A percentile compares a stretch with the other conserved stretches of the same genome.
Conservation (phyloP, 495 filamentous ascomycete species). For the Penicillium ucsense region DNA sequence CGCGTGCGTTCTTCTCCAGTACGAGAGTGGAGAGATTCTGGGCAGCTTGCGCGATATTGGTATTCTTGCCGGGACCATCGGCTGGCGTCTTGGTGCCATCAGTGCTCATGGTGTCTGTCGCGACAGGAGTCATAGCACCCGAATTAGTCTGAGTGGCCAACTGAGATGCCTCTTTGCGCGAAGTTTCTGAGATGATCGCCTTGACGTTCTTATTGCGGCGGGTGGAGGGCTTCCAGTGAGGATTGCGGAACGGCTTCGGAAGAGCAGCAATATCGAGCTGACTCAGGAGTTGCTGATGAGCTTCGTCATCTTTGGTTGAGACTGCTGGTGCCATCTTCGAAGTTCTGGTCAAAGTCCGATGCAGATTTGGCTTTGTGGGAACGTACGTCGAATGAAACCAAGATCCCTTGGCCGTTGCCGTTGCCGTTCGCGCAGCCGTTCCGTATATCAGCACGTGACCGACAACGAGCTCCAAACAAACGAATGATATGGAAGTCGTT, state of each 20-base stretch:
- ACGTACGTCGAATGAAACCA: not conserved
- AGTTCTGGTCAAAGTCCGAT: not conserved
- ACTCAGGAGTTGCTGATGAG: slow-evolving; percentile 60
- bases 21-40: slow-evolving; percentile 78
- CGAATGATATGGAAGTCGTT: not conserved
- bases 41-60: slow-evolving; percentile 74
- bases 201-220: slow-evolving; percentile 98
- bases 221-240: slow-evolving; percentile 79
- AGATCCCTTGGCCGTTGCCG: not conserved
- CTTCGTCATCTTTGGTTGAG: slow-evolving; percentile 37
- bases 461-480: slow-evolving; percentile 10
- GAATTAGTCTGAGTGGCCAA: slow-evolving; percentile 74
- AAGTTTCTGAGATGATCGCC: slow-evolving; percentile 84
- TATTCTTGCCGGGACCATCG: slow-evolving; percentile 39
- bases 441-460: slow-evolving; percentile 19
- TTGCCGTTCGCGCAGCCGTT: not conserved
- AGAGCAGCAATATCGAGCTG: slow-evolving; percentile 76
- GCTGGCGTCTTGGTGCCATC: slow-evolving; percentile 49
- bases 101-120: slow-evolving; percentile 40
- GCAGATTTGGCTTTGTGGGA: not conserved
- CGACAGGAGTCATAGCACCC: slow-evolving; percentile 64
- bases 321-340: slow-evolving; percentile 36
- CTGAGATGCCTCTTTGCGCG: slow-evolving; percentile 71
- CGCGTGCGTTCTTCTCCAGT: slow-evolving; percentile 58
- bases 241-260: slow-evolving; percentile 78